Base-by-base conservation (phyloP, 1,139 yeast species). In the Pichia sp. region DNA sequence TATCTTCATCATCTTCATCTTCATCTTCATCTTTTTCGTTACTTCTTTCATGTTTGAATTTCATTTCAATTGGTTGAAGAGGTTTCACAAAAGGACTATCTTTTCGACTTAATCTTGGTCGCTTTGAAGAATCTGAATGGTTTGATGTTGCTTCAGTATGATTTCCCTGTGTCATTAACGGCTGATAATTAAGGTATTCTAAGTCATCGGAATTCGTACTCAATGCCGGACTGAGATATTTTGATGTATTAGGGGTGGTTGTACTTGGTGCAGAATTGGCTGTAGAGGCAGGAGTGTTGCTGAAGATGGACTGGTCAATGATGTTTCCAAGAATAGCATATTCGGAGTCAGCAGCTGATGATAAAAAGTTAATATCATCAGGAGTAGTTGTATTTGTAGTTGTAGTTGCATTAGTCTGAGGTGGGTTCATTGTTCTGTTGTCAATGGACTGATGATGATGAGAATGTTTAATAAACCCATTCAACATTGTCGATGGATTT, bases 341-440 rank as follows among this genome's bases (percentile, higher is more conserved):
- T 54, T 87, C 96, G 48, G 80, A 66, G 54, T 83, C 85, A 0
- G 91, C 89, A 0, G 95, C 91, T 14, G 79, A 67, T 1, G 93
- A 81, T 47, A 83, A 64, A 56, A 86, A 80, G 21, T 38, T 27
- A 2, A 38, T 37, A 7, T 41, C 44, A n/a, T 35, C 36, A 26
- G 25, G 21, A 14, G 20, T n/a, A n/a, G n/a, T n/a, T n/a, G n/a
- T n/a, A n/a, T n/a, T 37, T 27, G 40, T 29, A 26, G 21, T 15
- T 16, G 30, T 9, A 9, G 26, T 14, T 23, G 23, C 25, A 31
- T 19, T 20, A 6, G 9, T 6, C 18, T 28, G 32, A 15, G n/a
- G n/a, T n/a, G n/a, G n/a, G n/a, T n/a, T n/a, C n/a, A n/a, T n/a
- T n/a, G 26, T 13, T 14, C 14, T 35, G 14, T 21, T 22, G n/a